Conservation (phyloP, 2,329 filamentous ascomycete genomes). For the Exophiala aquamarina region DNA sequence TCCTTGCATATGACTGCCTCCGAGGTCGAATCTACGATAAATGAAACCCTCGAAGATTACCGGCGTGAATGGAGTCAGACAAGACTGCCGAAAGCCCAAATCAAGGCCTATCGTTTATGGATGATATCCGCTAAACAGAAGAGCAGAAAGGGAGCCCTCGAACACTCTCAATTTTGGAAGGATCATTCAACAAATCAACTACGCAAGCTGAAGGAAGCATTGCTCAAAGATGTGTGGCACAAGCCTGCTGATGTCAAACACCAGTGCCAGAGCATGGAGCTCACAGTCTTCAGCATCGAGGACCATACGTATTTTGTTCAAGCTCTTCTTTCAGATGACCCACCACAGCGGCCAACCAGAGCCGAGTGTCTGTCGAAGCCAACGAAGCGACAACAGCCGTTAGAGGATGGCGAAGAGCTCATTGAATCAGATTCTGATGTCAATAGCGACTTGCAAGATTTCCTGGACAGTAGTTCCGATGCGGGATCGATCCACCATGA, state of each 20-base stretch:
- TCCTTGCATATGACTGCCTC: slow-evolving; percentile 31
- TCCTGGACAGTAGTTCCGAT: slow-evolving; percentile 41
- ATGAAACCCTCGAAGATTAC: slow-evolving; percentile 50
- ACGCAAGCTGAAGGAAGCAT: slow-evolving; percentile 53
- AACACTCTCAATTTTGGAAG: slow-evolving; percentile 44
- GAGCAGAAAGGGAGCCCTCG: slow-evolving; percentile 45
- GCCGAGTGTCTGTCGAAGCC: slow-evolving; percentile 5
- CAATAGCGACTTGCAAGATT: slow-evolving; percentile 42
- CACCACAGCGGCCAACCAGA: slow-evolving; percentile 30
- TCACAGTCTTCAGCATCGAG: slow-evolving; percentile 60
- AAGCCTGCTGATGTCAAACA: slow-evolving; percentile 53
- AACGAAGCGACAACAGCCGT: slow-evolving; percentile 5
- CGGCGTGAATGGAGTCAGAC: slow-evolving; percentile 37
- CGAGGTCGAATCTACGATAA: slow-evolving; percentile 54
- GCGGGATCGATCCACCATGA: slow-evolving; percentile 20
- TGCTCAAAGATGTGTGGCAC: slow-evolving; percentile 55
- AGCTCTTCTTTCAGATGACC: slow-evolving; percentile 37
- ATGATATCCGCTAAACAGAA: slow-evolving; percentile 47
- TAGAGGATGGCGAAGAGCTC: slow-evolving; percentile 50
- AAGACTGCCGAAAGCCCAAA: slow-evolving; percentile 58
- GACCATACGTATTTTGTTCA: slow-evolving; percentile 45
- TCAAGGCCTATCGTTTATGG: slow-evolving; percentile 65
- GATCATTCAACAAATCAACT: slow-evolving; percentile 53
- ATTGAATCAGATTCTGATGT: slow-evolving; percentile 34
- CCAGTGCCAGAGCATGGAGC: slow-evolving; percentile 62